A percentile compares a stretch with the other conserved stretches of the same genome.
phyloP scores from a whole-genome alignment of 805 yeast species.

The Wickerhamiella nectarea region DNA sequence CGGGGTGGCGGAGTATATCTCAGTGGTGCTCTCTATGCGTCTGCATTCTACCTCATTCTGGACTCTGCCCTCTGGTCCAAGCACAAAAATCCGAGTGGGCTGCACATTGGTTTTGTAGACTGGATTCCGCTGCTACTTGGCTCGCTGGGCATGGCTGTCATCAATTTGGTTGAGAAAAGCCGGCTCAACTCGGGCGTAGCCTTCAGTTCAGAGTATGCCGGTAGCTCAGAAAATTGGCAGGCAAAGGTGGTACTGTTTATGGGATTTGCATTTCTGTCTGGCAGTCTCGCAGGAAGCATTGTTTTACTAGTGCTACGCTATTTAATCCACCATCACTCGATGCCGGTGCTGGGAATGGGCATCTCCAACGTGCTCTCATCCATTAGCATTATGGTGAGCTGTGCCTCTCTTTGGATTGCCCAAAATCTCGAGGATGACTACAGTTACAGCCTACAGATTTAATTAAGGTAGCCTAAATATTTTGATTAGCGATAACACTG shows the following conservation, averaged over 20 bases:
- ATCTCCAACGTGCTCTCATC: constrained; percentile 74
- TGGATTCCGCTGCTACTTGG: constrained; percentile 92
- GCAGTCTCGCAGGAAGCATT: constrained; percentile 86
- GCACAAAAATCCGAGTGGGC: constrained; percentile 69
- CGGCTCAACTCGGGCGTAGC: constrained; percentile 34
- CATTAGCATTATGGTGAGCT: constrained; percentile 70
- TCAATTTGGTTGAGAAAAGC: constrained; percentile 58
- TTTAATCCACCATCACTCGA: constrained; percentile 57
- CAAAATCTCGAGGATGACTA: constrained; percentile 95
- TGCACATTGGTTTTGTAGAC: constrained; percentile 83
- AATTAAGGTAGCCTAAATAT: constrained; percentile 12
- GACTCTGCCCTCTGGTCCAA: constrained; percentile 82
- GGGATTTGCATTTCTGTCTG: constrained; percentile 86
- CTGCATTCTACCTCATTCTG: constrained; percentile 79
- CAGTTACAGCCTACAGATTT: constrained; percentile 76
- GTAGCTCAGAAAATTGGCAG: constrained; percentile 63
- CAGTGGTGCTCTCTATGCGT: constrained; percentile 43
- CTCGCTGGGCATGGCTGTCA: constrained; percentile 73
- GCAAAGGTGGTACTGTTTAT: constrained; percentile 80
- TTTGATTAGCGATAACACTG: neutral
- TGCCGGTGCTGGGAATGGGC: constrained; percentile 93
- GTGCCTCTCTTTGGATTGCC: constrained; percentile 81
- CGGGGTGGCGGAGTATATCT: constrained; percentile 60
- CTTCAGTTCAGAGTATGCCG: constrained; percentile 26
- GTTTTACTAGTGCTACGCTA: constrained; percentile 80